These are phyloP conservation scores for Phialophora tarda DNA, from an alignment of 2,329 filamentous ascomycete species.

Conservation along the genomic window DNA sequence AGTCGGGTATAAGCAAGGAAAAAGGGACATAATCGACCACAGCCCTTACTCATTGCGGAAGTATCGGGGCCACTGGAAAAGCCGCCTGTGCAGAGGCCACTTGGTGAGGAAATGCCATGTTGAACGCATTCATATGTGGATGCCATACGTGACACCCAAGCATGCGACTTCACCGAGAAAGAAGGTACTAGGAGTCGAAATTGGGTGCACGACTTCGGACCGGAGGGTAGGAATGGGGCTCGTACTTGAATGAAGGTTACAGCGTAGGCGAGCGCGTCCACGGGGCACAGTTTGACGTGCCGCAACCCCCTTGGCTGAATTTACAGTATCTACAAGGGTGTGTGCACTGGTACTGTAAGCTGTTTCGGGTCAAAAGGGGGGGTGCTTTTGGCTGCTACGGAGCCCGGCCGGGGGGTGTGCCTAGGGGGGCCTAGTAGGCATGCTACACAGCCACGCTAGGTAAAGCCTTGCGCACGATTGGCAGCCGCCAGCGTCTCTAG, in stretches of 20 bases:
- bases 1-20: neutral
- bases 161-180: neutral
- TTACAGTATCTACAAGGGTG: neutral
- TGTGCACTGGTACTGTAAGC: neutral
- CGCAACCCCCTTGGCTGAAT: neutral
- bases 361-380: neutral
- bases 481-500: no score
- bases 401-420: neutral
- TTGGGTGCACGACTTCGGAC: neutral
- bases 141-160: neutral
- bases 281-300: neutral
- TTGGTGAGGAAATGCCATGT: slow-evolving; percentile 4
- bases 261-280: neutral
- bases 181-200: neutral
- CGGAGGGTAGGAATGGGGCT: neutral
- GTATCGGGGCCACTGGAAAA: slow-evolving; percentile 2
- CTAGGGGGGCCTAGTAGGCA: neutral
- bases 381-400: neutral
- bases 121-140: slow-evolving; percentile 15
- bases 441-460: neutral
- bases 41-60: neutral
- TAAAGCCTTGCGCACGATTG: neutral
- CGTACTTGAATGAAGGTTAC: neutral
- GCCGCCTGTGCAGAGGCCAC: slow-evolving; percentile 5
- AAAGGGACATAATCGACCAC: neutral